Percentiles rank a stretch among this genome's conserved stretches.
Evolutionary conservation across 192 early-diverging fungal genomes (phyloP).

Genomic region (Anaeromyces robustus): DNA sequence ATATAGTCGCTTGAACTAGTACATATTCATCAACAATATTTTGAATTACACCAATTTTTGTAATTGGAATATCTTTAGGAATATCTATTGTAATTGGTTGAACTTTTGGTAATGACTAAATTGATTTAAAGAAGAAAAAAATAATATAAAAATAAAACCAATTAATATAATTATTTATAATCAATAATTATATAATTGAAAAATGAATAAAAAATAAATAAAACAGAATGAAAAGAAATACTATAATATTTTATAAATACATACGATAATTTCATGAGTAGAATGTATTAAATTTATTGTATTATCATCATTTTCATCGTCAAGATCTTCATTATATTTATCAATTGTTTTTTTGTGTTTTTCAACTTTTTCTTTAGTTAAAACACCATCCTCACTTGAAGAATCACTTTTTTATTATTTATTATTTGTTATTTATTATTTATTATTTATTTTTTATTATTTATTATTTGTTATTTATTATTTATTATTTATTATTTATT

Average conservation of each 20-base stretch:
- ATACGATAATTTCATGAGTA: neutral
- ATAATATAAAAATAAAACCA: too few relatives aligned
- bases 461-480: too few relatives aligned
- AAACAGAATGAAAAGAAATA: too few relatives aligned
- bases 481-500: too few relatives aligned
- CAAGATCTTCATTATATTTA: neutral
- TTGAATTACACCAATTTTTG: conserved; percentile 46
- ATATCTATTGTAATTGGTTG: conserved; percentile 22
- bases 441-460: too few relatives aligned
- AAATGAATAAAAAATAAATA: too few relatives aligned
- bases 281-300: neutral
- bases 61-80: conserved; percentile 28
- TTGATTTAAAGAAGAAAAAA: too few relatives aligned
- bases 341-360: neutral
- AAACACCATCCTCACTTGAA: neutral
- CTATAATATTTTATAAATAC: too few relatives aligned
- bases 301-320: neutral
- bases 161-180: too few relatives aligned
- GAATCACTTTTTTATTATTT: neutral
- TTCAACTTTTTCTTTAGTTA: neutral
- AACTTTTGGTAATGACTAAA: conserved; percentile 10
- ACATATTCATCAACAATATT: conserved; percentile 56
- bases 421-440: too few relatives aligned
- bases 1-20: conserved; percentile 35
- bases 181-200: too few relatives aligned